Conservation (phyloP, 2,329 filamentous ascomycete species). For the Dryadomyces sulphureus region DNA sequence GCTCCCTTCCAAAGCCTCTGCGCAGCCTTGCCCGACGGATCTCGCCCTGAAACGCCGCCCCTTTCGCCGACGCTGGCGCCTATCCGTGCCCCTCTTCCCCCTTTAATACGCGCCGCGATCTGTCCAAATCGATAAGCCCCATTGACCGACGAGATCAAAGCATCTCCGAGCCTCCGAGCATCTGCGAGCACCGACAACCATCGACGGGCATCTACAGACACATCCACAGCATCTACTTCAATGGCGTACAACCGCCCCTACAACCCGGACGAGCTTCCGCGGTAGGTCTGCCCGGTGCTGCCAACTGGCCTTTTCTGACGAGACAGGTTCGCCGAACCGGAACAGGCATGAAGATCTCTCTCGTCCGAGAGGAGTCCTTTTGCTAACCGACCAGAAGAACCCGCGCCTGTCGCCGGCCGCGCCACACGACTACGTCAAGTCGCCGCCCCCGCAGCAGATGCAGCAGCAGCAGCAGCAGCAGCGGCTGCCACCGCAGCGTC, state of each 20-base stretch:
- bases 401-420: constrained; percentile 10
- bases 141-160: too few relatives aligned
- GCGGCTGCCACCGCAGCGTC: constrained; percentile 17
- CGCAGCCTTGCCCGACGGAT: too few relatives aligned
- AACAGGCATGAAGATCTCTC: constrained; percentile 16
- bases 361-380: background rate
- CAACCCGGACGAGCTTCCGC: constrained; percentile 89
- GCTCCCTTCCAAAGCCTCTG: too few relatives aligned
- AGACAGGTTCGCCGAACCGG: constrained; percentile 35
- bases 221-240: too few relatives aligned
- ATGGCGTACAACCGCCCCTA: constrained; percentile 94
- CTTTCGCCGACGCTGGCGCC: too few relatives aligned
- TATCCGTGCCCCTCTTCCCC: background rate
- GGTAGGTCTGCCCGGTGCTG: too few relatives aligned
- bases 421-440: constrained; percentile 8
- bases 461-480: constrained; percentile 35
- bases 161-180: too few relatives aligned
- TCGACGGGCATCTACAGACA: too few relatives aligned
- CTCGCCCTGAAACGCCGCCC: too few relatives aligned
- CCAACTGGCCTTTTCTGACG: background rate
- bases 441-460: constrained; percentile 12
- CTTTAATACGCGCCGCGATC: background rate
- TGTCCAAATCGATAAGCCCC: too few relatives aligned
- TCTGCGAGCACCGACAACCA: too few relatives aligned
- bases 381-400: constrained; percentile 18